These are phyloP conservation scores for Kentomonas sorsogonicus DNA, from an alignment of 208 protist species.

Conservation along the genomic window DNA sequence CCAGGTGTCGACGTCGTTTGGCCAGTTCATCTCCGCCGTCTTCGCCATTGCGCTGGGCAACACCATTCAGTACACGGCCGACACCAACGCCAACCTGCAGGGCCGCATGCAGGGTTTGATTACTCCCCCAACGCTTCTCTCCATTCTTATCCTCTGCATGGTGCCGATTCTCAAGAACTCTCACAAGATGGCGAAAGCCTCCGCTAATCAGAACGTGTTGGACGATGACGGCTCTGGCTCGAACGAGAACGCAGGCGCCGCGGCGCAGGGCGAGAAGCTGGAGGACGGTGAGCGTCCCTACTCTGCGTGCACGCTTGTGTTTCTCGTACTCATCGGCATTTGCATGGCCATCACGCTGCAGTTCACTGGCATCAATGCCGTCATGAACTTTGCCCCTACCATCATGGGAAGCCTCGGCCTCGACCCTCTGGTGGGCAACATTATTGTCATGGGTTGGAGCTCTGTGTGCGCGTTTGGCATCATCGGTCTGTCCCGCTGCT, in stretches of 20 bases:
- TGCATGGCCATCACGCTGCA: constrained; percentile 60
- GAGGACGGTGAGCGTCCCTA: constrained; percentile 10
- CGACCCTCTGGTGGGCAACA: constrained; percentile 68
- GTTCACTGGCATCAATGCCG: constrained; percentile 82
- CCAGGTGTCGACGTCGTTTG: constrained; percentile 77
- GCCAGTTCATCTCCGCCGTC: constrained; percentile 67
- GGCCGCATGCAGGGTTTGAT: constrained; percentile 64
- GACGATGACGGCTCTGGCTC: no score
- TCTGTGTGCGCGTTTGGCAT: no score
- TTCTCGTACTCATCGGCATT: constrained; percentile 35
- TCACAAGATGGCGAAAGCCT: no score
- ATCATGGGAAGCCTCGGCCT: constrained; percentile 69
- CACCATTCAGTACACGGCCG: constrained; percentile 23
- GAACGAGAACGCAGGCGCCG: no score
- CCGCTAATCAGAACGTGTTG: no score
- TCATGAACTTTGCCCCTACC: constrained; percentile 83
- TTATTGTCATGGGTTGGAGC: no score
- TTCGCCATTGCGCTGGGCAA: constrained; percentile 54
- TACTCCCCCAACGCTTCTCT: constrained; percentile 51
- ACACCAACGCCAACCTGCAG: constrained; percentile 37
- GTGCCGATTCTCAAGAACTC: no score
- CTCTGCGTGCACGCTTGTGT: constrained; percentile 43
- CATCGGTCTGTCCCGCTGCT: no score
- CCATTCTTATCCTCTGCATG: constrained; percentile 36
- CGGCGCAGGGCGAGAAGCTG: no score